Conservation (phyloP, 805 yeast species). For the Millerozyma acaciae region DNA sequence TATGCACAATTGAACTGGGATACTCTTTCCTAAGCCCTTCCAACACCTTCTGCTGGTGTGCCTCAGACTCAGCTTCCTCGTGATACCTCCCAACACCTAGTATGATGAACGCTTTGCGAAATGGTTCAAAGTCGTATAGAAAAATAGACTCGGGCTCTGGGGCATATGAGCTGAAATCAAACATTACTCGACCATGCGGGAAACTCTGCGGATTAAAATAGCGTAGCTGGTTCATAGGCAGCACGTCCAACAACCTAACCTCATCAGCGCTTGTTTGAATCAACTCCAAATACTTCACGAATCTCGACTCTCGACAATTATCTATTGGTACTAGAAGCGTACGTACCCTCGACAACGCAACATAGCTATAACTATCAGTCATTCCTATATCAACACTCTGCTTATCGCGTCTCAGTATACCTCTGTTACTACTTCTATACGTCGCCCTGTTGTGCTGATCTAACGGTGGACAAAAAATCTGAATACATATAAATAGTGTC, state of each 20-base stretch:
- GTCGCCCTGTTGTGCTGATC: neutral
- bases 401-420: neutral
- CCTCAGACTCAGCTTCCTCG: conserved; percentile 2
- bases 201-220: conserved; percentile 80
- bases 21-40: conserved; percentile 37
- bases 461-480: no score
- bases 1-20: conserved; percentile 54
- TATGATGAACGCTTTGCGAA: conserved; percentile 68
- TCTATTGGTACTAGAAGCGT: conserved; percentile 68
- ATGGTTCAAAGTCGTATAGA: conserved; percentile 87
- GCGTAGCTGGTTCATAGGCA: conserved; percentile 48
- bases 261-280: conserved; percentile 49
- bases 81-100: conserved; percentile 39
- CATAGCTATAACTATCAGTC: conserved; percentile 44
- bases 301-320: conserved; percentile 38
- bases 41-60: conserved; percentile 9
- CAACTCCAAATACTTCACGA: conserved; percentile 37
- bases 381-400: conserved; percentile 2
- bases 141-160: conserved; percentile 58
- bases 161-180: conserved; percentile 45
- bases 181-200: conserved; percentile 72
- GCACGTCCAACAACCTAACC: conserved; percentile 70
- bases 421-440: neutral
- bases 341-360: conserved; percentile 63
- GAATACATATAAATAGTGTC: no score